A percentile compares a stretch with the other conserved stretches of the same genome.
Conservation (phyloP, 2,329 filamentous ascomycete genomes). For the Aschersonia sp. region DNA sequence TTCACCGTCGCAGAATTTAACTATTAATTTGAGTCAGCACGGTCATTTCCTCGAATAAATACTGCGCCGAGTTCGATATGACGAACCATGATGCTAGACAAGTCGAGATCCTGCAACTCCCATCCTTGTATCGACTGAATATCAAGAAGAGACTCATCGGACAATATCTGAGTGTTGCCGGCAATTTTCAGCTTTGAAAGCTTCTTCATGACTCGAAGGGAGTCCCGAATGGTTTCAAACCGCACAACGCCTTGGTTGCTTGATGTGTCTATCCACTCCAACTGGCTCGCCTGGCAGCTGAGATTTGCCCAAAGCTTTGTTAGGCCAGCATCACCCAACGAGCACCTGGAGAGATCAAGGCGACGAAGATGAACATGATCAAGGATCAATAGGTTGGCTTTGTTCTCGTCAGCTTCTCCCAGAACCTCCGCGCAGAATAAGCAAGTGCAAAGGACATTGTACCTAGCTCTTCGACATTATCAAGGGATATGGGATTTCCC, state of each 20-base stretch:
- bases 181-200: slow-evolving; percentile 34
- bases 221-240: slow-evolving; percentile 28
- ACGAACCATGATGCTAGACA: slow-evolving; percentile 37
- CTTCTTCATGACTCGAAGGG: slow-evolving; percentile 27
- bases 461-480: slow-evolving; percentile 36
- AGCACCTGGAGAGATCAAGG: slow-evolving; percentile 36
- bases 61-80: too few species aligned
- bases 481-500: slow-evolving; percentile 30
- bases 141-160: slow-evolving; percentile 30
- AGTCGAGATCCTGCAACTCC: slow-evolving; percentile 37
- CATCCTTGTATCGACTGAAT: slow-evolving; percentile 26
- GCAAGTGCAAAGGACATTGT: slow-evolving; percentile 5
- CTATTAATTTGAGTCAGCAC: slow-evolving; percentile 11
- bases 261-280: slow-evolving; percentile 36
- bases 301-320: slow-evolving; percentile 32
- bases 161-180: slow-evolving; percentile 32
- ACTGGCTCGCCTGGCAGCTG: slow-evolving; percentile 25
- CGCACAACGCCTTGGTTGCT: slow-evolving; percentile 36
- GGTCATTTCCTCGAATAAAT: too few species aligned
- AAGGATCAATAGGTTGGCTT: slow-evolving; percentile 17
- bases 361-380: slow-evolving; percentile 26
- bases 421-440: too few species aligned
- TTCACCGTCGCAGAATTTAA: slow-evolving; percentile 34
- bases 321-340: slow-evolving; percentile 33
- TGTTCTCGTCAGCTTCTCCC: slow-evolving; percentile 1